phyloP scores from a whole-genome alignment of 352 stramenopile genomes.

The Phytophthora macrochlamydospora region DNA sequence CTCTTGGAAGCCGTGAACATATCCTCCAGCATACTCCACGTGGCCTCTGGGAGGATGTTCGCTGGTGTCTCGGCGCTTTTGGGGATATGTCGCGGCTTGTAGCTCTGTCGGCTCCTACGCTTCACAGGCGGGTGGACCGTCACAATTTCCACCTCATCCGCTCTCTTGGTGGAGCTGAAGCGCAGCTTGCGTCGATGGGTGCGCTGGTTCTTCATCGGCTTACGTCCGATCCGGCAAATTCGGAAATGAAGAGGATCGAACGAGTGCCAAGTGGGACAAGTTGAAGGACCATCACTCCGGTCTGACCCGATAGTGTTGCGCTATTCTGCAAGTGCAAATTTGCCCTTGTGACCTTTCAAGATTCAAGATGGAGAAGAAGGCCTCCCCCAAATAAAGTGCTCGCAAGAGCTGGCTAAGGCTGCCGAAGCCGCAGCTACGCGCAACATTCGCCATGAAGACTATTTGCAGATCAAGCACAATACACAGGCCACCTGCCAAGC shows the following conservation, averaged over 20 bases:
- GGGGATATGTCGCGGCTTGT: neutral
- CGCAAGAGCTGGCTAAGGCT: too few species aligned
- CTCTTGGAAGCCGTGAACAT: conserved; percentile 46
- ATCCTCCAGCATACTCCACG: conserved; percentile 44
- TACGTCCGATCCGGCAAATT: conserved; percentile 24
- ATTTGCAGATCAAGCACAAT: too few species aligned
- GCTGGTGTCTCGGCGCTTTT: neutral
- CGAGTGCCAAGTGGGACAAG: conserved; percentile 4
- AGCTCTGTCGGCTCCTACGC: conserved; percentile 27
- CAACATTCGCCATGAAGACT: too few species aligned
- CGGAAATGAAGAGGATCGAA: conserved; percentile 27
- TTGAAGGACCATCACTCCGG: conserved; percentile 37
- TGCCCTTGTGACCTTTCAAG: too few species aligned
- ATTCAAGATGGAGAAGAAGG: too few species aligned
- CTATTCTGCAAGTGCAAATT: too few species aligned
- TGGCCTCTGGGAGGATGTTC: conserved; percentile 25
- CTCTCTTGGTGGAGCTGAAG: conserved; percentile 22
- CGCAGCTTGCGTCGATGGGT: conserved; percentile 31
- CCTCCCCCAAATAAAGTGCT: too few species aligned
- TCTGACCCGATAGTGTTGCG: too few species aligned
- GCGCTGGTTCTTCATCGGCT: conserved; percentile 31
- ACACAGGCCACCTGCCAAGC: too few species aligned
- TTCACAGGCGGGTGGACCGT: conserved; percentile 21
- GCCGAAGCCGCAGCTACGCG: too few species aligned
- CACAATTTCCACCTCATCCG: conserved; percentile 13